Base-by-base conservation (phyloP, 805 yeast genomes). In the Kluyveromyces wickerhamii region DNA sequence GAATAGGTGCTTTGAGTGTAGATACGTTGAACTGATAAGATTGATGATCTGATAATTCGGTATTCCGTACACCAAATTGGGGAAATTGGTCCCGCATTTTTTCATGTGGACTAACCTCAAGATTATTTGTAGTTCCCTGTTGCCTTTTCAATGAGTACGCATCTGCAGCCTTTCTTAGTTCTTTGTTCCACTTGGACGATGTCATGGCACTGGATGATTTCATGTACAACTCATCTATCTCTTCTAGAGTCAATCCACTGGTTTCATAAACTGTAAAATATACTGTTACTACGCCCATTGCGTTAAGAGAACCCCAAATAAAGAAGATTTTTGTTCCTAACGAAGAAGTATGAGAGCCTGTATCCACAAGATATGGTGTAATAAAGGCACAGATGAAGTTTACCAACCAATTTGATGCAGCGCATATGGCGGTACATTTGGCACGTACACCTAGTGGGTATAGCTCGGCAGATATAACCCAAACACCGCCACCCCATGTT, bases 401-500 rank as follows among this genome's bases (percentile, higher is more conserved):
- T 27, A 77, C 80, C 18, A 81, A 45, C 94, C 94, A 83, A 55
- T 83, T 83, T 9, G 87, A 71, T 2, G 89, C 80, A 1, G 84
- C 83, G 19, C 84, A 73, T 17, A 83, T 55, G 7, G 92, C 75
- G 17, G 81, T 81, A 10, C 88, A 81, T 52, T 78, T 78, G 43
- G 83, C 86, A 51, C 94, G 70, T 20, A 82, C 74, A 30, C 85
- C 74, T 34, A 83, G 63, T 17, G 85, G 77, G 54, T 71, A 83
- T 30, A 81, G 66, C 55, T 75, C 81, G 34, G 78, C 77, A 18
- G 72, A 69, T 18, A 73, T 59, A 15, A 76, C 92, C 92, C 92
- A 83, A 12, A 72, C 77, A 21, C 74, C 71, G 9, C 89, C 89
- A 44, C 89, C 94, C 92, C 92, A 83, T 4, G 86, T 71, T 6